Base-by-base conservation (phyloP, 106 monocot species). In the Posidonia australis region DNA sequence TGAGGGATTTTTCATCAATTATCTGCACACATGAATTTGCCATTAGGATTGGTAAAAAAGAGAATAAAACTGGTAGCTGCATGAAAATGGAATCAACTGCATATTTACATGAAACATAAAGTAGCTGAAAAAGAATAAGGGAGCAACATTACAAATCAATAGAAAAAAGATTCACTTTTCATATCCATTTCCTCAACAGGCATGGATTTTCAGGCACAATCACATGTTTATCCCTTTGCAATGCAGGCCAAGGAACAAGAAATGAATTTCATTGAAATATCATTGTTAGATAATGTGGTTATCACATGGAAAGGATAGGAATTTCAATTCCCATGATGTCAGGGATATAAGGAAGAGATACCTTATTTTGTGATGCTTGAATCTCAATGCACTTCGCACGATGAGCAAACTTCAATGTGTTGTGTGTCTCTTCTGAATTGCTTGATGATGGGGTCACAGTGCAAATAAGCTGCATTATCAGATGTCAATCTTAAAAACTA, bases 371-470 rank as follows among this genome's bases (percentile, higher is more conserved):
- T 66, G 80, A 88, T 73, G 92, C 92, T 81, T 83, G 88, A 44
- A 92, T 85, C 67, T 92, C 92, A 31, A 92, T 85, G 30, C 48
- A 43, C 72, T 92, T 92, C 58, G 92, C 88, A 64, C 88, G 92
- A 52, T 92, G 88, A 6, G 92, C 92, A 75, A 92, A 92, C 70
- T 92, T 92, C 46, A 92, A 70, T 60, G 92, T 92, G 46, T 92
- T 92, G 64, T 88, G 92, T 46, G 92, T 92, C 78, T 92, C 92
- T 76, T 92, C 92, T 16, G 80, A 65, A 67, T 88, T 92, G 71
- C 92, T 92, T 53, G 92, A 88, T 54, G 92, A 82, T 69, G 92
- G 92, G 44, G 92, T 92, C 44, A 92, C 78, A 24, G 92, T 92
- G 46, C 92, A 88, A 44, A 92, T 85, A 30, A 92, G 85, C 92